These are phyloP conservation scores for Suhomyces canberraensis DNA, from an alignment of 805 yeast genomes.

Conservation along the genomic window DNA sequence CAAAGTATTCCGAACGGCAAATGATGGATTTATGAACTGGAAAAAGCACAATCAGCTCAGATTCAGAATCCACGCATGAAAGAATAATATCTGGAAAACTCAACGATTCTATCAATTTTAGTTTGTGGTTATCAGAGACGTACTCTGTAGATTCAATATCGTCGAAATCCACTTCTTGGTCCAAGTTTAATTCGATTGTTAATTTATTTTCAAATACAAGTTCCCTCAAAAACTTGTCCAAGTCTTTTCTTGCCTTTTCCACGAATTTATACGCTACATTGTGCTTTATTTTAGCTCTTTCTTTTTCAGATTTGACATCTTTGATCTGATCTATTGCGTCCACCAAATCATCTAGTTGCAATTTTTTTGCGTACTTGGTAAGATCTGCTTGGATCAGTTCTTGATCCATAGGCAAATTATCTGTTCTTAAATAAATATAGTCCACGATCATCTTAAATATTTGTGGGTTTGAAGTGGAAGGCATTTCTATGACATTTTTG, in stretches of 20 bases:
- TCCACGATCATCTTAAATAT: conserved; percentile 24
- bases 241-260: conserved; percentile 32
- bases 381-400: conserved; percentile 16
- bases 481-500: conserved; percentile 16
- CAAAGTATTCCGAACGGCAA: conserved; percentile 60
- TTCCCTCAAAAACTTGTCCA: conserved; percentile 25
- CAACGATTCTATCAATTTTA: conserved; percentile 18
- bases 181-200: conserved; percentile 9
- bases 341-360: conserved; percentile 35
- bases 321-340: conserved; percentile 30
- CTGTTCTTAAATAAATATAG: conserved; percentile 32
- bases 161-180: conserved; percentile 29
- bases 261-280: conserved; percentile 29
- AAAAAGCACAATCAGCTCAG: conserved; percentile 37
- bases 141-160: conserved; percentile 21
- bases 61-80: conserved; percentile 26
- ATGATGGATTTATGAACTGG: conserved; percentile 66
- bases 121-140: conserved; percentile 20
- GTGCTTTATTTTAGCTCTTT: conserved; percentile 28
- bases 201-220: conserved; percentile 20
- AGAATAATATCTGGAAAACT: conserved; percentile 48
- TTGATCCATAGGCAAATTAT: conserved; percentile 25
- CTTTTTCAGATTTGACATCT: conserved; percentile 17
- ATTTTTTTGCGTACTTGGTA: conserved; percentile 26
- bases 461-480: conserved; percentile 13